Base-by-base conservation (phyloP, 495 filamentous ascomycete genomes). In the Aspergillus bertholletiae region DNA sequence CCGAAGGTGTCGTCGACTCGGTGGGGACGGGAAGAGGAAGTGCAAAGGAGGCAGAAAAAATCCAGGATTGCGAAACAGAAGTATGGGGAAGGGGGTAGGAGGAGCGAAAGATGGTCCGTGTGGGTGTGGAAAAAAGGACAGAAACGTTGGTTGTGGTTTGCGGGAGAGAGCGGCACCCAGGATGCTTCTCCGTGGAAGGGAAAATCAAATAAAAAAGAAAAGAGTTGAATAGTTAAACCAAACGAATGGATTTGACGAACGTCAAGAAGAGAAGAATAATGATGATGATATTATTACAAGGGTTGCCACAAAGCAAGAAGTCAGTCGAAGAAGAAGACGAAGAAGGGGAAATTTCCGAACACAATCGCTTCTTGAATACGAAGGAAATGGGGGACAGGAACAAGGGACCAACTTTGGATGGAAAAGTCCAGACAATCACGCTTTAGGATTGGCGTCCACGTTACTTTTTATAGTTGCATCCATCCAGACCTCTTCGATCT, bases 381-480 rank as follows among this genome's bases (percentile, higher is more conserved):
- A n/a, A n/a, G n/a, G n/a, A n/a, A n/a, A n/a, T n/a, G 40, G 39
- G 35, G 30, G 20, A 22, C 24, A 12, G n/a, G 7, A 51, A 57
- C 30, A 43, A 32, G 41, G 45, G 50, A 54, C 53, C 13, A 11
- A 32, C 27, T 28, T 41, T 57, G 48, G 47, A 53, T n/a, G 26
- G 13, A 17, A 57, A 47, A 51, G 46, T 28, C 48, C 30, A 35
- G 39, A 32, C 41, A 35, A 46, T 20, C 43, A 49, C 58, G 58
- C 50, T 56, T 47, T 24, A 35, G 53, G 53, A 53, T 49, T 55
- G 48, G 53, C n/a, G n/a, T n/a, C n/a, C n/a, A n/a, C 48, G 34
- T 54, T 60, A 32, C 58, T 56, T 60, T 60, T 60, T 54, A 51
- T 53, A 53, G 53, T 23, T 13, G 30, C 30, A 32, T 11, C 13